Evolutionary conservation across 2,329 filamentous ascomycete genomes (phyloP), one percentile per base, ranked within the genome.

Genomic region (Fusarium sp.): DNA sequence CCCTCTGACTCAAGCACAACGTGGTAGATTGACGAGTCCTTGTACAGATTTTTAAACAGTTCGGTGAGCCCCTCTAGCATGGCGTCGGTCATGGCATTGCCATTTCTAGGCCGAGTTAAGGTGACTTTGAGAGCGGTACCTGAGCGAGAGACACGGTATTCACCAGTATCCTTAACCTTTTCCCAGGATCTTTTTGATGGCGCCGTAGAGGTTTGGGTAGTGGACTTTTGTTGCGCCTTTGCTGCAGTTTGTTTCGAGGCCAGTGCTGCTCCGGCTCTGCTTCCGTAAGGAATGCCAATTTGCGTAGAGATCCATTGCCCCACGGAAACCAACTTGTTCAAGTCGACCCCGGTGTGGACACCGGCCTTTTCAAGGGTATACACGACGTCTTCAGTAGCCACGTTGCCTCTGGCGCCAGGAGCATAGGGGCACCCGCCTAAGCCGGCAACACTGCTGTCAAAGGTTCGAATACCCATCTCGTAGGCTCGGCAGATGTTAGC

Each of bases 351-450:
- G 6, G 63, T 66, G n/a, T 46, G 7, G 9, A 66, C 51, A 3
- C 60, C 60, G 3, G 39, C 18, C 12, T 63, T 59, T 23, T 63
- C 64, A 6, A 66, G 28, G 1, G 39, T 52, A 31, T 66, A 66
- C 4, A 66, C 48, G 1, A 66, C 50, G 37, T 66, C 64, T 23
- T 66, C 64, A 9, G 64, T 66, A 12, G 64, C 54, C 12, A 66
- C 64, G 11, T 66, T 66, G 4, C 64, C 64, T 7, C 34, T 60
- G 11, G 64, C 64, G 5, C 64, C 64, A 2, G 64, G 64, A 11
- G 64, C 64, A 56, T 60, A 63, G 12, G 64, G 64, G 13, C 64
- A 66, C 1, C 64, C 64, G 5, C 64, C 64, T 3, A 66, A 31
- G 6, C 64, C 60, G 3, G 64, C 59, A 39, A 44, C 41, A 13